These are phyloP conservation scores for Neonectria faginata DNA, from an alignment of 2,329 filamentous ascomycete genomes.

Conservation along the genomic window DNA sequence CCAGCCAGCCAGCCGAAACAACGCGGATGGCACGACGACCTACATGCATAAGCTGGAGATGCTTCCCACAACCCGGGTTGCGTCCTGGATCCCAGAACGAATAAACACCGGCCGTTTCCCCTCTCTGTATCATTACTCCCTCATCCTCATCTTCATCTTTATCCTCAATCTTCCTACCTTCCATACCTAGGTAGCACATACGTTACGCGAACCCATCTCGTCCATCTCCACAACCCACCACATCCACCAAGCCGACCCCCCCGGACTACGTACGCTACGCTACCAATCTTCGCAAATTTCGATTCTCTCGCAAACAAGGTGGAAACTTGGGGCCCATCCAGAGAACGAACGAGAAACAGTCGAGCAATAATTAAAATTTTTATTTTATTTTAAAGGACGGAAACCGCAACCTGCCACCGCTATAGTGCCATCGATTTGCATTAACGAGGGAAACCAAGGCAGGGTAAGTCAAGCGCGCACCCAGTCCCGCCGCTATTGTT, in stretches of 20 bases:
- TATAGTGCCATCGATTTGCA: background rate
- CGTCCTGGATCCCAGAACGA: background rate
- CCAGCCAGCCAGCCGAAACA: conserved; percentile 13
- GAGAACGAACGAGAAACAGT: background rate
- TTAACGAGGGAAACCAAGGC: background rate
- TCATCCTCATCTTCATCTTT: conserved; percentile 2
- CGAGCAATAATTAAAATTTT: background rate
- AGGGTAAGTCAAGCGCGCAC: conserved; percentile 15
- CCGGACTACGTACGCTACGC: background rate
- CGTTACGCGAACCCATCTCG: background rate
- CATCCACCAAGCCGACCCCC: background rate
- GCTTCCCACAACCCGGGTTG: conserved; percentile 3
- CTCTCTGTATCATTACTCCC: background rate
- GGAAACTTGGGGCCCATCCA: too few species aligned
- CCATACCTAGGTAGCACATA: too few species aligned
- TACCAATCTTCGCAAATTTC: background rate
- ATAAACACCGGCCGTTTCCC: background rate
- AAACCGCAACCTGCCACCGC: background rate
- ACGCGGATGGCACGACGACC: conserved; percentile 15
- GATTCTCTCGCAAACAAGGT: background rate
- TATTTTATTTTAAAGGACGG: background rate
- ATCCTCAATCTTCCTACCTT: background rate
- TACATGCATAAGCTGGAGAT: conserved; percentile 22
- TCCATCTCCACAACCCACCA: background rate
- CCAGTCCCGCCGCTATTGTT: conserved; percentile 5